Evolutionary conservation across 768 basidiomycete species (phyloP).

Genomic region (Boletus insuetus): DNA sequence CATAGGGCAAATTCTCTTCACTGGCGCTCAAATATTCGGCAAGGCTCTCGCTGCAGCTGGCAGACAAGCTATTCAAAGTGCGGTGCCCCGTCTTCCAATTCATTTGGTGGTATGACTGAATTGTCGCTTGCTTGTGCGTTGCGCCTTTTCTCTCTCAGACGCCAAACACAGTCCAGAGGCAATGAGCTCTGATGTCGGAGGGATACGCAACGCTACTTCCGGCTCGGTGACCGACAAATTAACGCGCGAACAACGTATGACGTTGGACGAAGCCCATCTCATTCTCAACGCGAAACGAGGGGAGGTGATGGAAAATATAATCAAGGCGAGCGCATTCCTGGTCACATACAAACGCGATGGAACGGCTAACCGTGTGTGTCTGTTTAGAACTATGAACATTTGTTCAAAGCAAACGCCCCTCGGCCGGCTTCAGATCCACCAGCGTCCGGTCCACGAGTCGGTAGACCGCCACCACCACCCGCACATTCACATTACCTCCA

Average conservation of each 20-base stretch:
- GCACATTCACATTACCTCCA: slow-evolving; percentile 88
- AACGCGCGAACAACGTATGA: slow-evolving; percentile 87
- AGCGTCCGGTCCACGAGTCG: slow-evolving; percentile 34
- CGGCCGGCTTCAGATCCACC: slow-evolving; percentile 52
- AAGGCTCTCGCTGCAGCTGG: slow-evolving; percentile 91
- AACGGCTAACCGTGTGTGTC: not conserved
- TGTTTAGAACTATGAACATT: slow-evolving; percentile 81
- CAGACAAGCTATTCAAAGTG: slow-evolving; percentile 91
- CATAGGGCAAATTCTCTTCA: slow-evolving; percentile 75
- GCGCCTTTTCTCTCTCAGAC: slow-evolving; percentile 48
- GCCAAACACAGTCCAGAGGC: slow-evolving; percentile 77
- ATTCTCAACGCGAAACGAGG: slow-evolving; percentile 86
- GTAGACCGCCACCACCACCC: slow-evolving; percentile 42
- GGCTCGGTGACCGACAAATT: slow-evolving; percentile 77
- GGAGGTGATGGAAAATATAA: slow-evolving; percentile 61
- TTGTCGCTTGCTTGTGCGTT: not conserved
- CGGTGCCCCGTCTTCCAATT: slow-evolving; percentile 26
- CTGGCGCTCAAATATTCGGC: slow-evolving; percentile 80
- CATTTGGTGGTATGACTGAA: slow-evolving; percentile 1
- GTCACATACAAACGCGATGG: not conserved
- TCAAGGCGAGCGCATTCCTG: slow-evolving; percentile 53
- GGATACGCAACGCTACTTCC: slow-evolving; percentile 71
- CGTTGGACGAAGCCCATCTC: slow-evolving; percentile 89
- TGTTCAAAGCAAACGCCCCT: slow-evolving; percentile 88
- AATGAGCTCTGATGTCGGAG: slow-evolving; percentile 66